Evolutionary conservation across 2,329 filamentous ascomycete species (phyloP), one percentile per base, ranked within the genome.

Genomic region (Diaporthe destruens): DNA sequence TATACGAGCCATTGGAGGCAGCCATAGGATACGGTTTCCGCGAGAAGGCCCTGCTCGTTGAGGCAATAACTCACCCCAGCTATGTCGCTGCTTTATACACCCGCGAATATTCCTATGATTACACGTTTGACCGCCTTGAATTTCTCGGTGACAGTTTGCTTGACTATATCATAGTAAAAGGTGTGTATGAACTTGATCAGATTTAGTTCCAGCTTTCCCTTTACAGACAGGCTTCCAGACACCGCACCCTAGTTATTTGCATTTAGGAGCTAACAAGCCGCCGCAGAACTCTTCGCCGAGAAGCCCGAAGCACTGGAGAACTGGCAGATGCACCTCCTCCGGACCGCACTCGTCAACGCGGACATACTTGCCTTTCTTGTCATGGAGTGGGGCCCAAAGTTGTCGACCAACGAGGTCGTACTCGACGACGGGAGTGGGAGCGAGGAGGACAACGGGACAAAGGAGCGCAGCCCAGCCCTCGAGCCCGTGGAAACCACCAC

Each of bases 121-220:
- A 36, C 34, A 84, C 85, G 2, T 85, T 90, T 16, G 93, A 98
- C 76, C 89, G 95, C 0, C 87, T 98, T 0, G 96, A 98, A 78
- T 98, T 96, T 77, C 84, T 98, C 0, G 96, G 96, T 0, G 96
- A 98, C 77, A 89, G 94, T 0, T 85, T 98, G 2, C 88, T 98
- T 0, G 96, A 98, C 81, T 88, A 91, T 76, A 84, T 98, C 71
- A 84, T 98, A 63, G 90, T 94, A 9, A 6, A 36, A 3, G 44
- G 61, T 65, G 25, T 7, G 59, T 36, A 36, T 51, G 1, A 8
- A 9, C n/a, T 6, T 47, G 5, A 29, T 5, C 29, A 29, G 2
- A 6, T 20, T 47, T 14, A 32, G 9, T 29, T 7, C 8, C 14
- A 1, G 18, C 12, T 5, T 25, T 8, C 34, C 2, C 7, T 59